Percentiles rank a stretch among this genome's conserved stretches.
Conservation (phyloP, 805 yeast genomes). For the Candida quercuum region DNA sequence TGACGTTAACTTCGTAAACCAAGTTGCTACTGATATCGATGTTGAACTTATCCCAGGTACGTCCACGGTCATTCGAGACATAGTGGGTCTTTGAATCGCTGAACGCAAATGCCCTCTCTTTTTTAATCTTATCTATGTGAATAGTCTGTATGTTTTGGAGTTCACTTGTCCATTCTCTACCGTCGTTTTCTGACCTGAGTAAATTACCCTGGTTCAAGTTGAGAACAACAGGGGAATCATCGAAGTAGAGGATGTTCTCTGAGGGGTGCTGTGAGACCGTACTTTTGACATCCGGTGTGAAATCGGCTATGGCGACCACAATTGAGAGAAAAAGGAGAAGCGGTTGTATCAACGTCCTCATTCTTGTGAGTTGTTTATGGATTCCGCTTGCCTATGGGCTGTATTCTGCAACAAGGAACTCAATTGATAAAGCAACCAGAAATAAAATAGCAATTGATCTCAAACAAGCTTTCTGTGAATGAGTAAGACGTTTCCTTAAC, state of each 20-base stretch:
- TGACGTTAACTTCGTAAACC: conserved; percentile 28
- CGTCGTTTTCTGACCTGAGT: conserved; percentile 43
- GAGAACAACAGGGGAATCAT: conserved; percentile 26
- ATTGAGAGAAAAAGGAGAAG: background rate
- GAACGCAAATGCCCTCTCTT: conserved; percentile 35
- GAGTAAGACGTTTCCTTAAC: too few species aligned
- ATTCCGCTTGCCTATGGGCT: too few species aligned
- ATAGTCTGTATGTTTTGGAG: conserved; percentile 26
- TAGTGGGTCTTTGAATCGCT: conserved; percentile 29
- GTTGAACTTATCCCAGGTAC: conserved; percentile 33
- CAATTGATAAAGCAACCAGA: too few species aligned
- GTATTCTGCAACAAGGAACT: too few species aligned
- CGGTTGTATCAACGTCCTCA: background rate
- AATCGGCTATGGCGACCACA: conserved; percentile 9
- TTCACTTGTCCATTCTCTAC: conserved; percentile 34
- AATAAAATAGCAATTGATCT: too few species aligned
- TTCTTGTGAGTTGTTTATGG: too few species aligned
- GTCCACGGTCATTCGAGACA: conserved; percentile 36
- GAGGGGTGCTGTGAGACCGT: conserved; percentile 9
- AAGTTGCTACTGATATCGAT: conserved; percentile 20
- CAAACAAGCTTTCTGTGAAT: too few species aligned
- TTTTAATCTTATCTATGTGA: conserved; percentile 30
- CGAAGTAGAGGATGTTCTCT: conserved; percentile 23
- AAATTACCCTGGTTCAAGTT: conserved; percentile 24
- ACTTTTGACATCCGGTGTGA: conserved; percentile 21